phyloP scores from a whole-genome alignment of 2,329 filamentous ascomycete species.

The Graphium sp. region DNA sequence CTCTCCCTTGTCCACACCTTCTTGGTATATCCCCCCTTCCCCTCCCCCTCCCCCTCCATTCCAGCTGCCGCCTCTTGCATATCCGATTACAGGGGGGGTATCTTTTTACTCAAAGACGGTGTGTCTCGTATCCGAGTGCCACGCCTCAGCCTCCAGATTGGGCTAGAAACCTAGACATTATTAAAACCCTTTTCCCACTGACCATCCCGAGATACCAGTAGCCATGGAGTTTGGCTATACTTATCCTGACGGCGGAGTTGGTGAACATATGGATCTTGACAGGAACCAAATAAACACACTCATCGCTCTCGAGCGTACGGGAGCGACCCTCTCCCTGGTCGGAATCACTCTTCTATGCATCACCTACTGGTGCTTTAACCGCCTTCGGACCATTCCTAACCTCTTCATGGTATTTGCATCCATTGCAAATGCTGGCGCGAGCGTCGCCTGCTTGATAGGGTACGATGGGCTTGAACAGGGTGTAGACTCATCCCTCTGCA shows the following conservation, averaged over 20 bases:
- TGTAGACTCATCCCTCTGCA: conserved; percentile 38
- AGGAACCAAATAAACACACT: conserved; percentile 20
- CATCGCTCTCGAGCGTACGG: conserved; percentile 31
- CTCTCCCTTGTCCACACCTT: neutral
- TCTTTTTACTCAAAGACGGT: too few relatives aligned
- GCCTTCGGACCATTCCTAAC: conserved; percentile 40
- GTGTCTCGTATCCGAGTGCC: too few relatives aligned
- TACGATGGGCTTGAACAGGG: conserved; percentile 43
- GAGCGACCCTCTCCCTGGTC: conserved; percentile 33
- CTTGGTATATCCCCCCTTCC: neutral
- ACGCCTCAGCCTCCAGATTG: too few relatives aligned
- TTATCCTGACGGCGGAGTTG: conserved; percentile 1
- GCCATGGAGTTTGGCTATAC: neutral
- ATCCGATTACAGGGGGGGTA: too few relatives aligned
- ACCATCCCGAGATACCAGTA: too few relatives aligned
- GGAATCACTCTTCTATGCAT: conserved; percentile 33
- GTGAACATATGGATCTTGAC: conserved; percentile 11
- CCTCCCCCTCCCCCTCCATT: neutral
- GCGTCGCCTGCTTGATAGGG: conserved; percentile 53
- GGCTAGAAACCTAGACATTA: too few relatives aligned
- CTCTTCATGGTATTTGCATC: conserved; percentile 46
- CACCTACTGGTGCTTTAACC: conserved; percentile 30
- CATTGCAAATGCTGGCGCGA: conserved; percentile 40
- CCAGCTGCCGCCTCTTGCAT: too few relatives aligned
- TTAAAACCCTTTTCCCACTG: too few relatives aligned